phyloP scores from a whole-genome alignment of 2,329 filamentous ascomycete genomes.

The Akanthomyces dipterigenus region DNA sequence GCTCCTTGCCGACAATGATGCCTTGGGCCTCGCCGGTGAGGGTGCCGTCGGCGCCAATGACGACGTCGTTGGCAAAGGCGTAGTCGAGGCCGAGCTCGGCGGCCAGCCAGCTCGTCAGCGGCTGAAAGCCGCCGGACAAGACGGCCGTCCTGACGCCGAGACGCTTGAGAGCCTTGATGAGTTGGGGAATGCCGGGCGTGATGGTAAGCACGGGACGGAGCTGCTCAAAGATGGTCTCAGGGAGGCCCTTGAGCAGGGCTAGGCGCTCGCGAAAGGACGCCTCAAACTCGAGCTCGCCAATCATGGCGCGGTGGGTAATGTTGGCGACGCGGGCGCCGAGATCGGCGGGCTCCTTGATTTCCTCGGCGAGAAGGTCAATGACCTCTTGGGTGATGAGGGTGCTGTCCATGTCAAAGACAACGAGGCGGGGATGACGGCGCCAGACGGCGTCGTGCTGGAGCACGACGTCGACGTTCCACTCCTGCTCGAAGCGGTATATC shows the following conservation, averaged over 20 bases:
- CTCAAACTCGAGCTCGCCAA: slow-evolving; percentile 90
- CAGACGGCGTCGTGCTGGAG: slow-evolving; percentile 69
- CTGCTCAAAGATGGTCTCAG: slow-evolving; percentile 69
- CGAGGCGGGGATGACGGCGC: slow-evolving; percentile 73
- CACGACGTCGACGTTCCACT: slow-evolving; percentile 83
- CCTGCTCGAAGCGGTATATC: slow-evolving; percentile 76
- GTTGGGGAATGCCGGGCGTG: slow-evolving; percentile 69
- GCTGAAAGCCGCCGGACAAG: slow-evolving; percentile 85
- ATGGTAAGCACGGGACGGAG: slow-evolving; percentile 70
- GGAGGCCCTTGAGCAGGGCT: slow-evolving; percentile 71
- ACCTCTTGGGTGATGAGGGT: slow-evolving; percentile 96
- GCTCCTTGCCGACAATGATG: slow-evolving; percentile 67
- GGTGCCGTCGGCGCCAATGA: slow-evolving; percentile 48
- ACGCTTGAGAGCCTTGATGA: slow-evolving; percentile 67
- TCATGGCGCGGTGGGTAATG: slow-evolving; percentile 92
- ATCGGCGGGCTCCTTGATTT: slow-evolving; percentile 60
- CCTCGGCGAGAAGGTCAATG: slow-evolving; percentile 87
- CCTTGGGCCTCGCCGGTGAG: slow-evolving; percentile 69
- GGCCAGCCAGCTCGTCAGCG: slow-evolving; percentile 81
- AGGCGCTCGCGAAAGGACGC: slow-evolving; percentile 76
- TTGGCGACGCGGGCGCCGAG: slow-evolving; percentile 76
- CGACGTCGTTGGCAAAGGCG: slow-evolving; percentile 79
- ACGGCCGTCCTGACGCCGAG: slow-evolving; percentile 86
- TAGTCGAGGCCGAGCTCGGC: slow-evolving; percentile 76
- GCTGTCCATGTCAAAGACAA: slow-evolving; percentile 98